A percentile compares a stretch with the other conserved stretches of the same genome.
These are phyloP conservation scores for Botrytis deweyae DNA, from an alignment of 2,329 filamentous ascomycete species.

Conservation along the genomic window DNA sequence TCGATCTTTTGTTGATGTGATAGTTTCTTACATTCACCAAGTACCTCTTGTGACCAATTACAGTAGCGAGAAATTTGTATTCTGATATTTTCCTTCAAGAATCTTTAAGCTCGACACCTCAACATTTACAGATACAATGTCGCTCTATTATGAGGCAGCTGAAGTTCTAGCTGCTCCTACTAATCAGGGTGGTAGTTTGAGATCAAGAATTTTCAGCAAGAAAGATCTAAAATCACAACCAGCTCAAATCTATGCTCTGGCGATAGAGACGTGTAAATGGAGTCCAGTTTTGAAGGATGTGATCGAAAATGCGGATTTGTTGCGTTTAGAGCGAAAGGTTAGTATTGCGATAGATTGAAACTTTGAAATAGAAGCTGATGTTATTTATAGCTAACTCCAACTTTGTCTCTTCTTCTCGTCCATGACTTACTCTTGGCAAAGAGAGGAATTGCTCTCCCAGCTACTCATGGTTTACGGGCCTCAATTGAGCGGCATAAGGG, in stretches of 20 bases:
- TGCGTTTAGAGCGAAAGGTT: slow-evolving; percentile 84
- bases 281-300: slow-evolving; percentile 81
- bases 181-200: slow-evolving; percentile 77
- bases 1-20: not conserved
- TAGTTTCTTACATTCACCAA: not conserved
- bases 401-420: slow-evolving; percentile 75
- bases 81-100: slow-evolving; percentile 16
- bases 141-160: slow-evolving; percentile 90
- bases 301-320: slow-evolving; percentile 75
- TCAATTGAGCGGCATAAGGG: slow-evolving; percentile 79
- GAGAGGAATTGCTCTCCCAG: slow-evolving; percentile 76
- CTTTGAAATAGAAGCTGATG: slow-evolving; percentile 15
- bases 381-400: slow-evolving; percentile 67
- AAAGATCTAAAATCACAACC: slow-evolving; percentile 74
- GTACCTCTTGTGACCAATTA: slow-evolving; percentile 11
- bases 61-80: slow-evolving; percentile 10
- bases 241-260: slow-evolving; percentile 82
- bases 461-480: slow-evolving; percentile 73
- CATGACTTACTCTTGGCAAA: slow-evolving; percentile 86
- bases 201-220: slow-evolving; percentile 77
- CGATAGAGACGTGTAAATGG: slow-evolving; percentile 88
- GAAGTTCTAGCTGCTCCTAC: slow-evolving; percentile 64
- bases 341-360: slow-evolving; percentile 9
- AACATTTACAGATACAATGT: slow-evolving; percentile 58
- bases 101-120: not conserved